phyloP scores from a whole-genome alignment of 2,329 filamentous ascomycete species.

The Penicillium sp. region DNA sequence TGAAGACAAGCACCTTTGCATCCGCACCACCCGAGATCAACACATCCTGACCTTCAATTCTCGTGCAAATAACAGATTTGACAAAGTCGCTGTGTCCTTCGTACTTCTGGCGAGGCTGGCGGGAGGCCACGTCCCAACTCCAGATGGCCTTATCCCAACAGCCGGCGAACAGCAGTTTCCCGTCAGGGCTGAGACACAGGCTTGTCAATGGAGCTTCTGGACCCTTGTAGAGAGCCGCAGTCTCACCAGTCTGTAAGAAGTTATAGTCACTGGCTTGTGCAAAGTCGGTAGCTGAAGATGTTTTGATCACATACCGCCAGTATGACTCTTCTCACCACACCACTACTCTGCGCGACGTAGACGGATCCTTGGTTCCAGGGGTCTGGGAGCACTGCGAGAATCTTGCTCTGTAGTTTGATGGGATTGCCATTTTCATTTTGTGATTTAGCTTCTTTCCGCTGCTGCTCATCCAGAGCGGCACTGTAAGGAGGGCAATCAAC shows the following conservation, averaged over 20 bases:
- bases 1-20: constrained; percentile 82
- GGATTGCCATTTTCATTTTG: constrained; percentile 86
- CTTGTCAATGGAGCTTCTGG: constrained; percentile 80
- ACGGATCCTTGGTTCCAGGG: constrained; percentile 64
- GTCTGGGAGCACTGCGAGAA: constrained; percentile 73
- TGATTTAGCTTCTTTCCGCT: constrained; percentile 68
- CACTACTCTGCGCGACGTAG: constrained; percentile 86
- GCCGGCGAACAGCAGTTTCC: constrained; percentile 73
- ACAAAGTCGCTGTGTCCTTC: constrained; percentile 88
- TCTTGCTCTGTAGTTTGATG: constrained; percentile 79
- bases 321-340: constrained; percentile 71
- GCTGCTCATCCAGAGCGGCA: constrained; percentile 52
- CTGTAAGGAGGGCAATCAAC: constrained; percentile 32
- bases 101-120: constrained; percentile 60
- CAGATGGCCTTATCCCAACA: constrained; percentile 94
- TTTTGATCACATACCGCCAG: constrained; percentile 66
- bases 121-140: constrained; percentile 72
- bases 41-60: constrained; percentile 61
- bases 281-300: constrained; percentile 16
- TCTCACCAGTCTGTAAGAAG: constrained; percentile 47
- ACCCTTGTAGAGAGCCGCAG: constrained; percentile 63
- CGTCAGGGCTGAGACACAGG: constrained; percentile 63
- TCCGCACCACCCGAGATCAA: constrained; percentile 77
- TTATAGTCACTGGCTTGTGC: constrained; percentile 1
- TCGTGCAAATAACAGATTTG: constrained; percentile 71